phyloP scores from a whole-genome alignment of 169 alveolate species.

The Plasmodium yoelii region DNA sequence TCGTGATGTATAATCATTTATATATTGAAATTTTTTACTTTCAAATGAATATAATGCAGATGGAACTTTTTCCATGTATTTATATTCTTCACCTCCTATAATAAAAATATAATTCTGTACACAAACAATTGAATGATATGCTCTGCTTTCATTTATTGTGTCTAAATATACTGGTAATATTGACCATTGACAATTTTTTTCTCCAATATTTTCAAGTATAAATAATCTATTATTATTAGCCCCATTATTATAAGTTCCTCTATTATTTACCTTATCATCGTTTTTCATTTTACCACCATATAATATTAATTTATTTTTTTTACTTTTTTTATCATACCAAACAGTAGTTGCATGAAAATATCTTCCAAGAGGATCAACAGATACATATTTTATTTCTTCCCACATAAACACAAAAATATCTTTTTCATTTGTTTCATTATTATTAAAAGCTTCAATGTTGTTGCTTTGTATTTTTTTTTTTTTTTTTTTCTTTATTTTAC shows the following conservation, averaged over 20 bases:
- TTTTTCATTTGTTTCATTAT: neutral
- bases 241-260: neutral
- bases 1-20: constrained; percentile 52
- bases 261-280: no score
- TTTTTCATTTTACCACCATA: constrained; percentile 75
- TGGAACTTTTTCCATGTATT: constrained; percentile 73
- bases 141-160: constrained; percentile 46
- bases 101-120: constrained; percentile 50
- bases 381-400: constrained; percentile 54
- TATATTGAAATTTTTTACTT: constrained; percentile 58
- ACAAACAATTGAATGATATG: constrained; percentile 57
- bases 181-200: constrained; percentile 39
- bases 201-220: constrained; percentile 21
- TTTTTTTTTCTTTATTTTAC: constrained; percentile 24
- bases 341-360: constrained; percentile 65
- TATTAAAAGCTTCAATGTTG: neutral
- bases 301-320: constrained; percentile 49
- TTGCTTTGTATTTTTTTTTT: neutral
- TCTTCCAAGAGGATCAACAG: constrained; percentile 48
- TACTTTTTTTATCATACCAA: constrained; percentile 70
- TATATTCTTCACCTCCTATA: constrained; percentile 76
- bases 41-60: constrained; percentile 76
- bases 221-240: constrained; percentile 36
- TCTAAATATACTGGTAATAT: constrained; percentile 60
- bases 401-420: constrained; percentile 19